Conservation (phyloP, 2,329 filamentous ascomycete species). For the Coniochaeta pulveracea region DNA sequence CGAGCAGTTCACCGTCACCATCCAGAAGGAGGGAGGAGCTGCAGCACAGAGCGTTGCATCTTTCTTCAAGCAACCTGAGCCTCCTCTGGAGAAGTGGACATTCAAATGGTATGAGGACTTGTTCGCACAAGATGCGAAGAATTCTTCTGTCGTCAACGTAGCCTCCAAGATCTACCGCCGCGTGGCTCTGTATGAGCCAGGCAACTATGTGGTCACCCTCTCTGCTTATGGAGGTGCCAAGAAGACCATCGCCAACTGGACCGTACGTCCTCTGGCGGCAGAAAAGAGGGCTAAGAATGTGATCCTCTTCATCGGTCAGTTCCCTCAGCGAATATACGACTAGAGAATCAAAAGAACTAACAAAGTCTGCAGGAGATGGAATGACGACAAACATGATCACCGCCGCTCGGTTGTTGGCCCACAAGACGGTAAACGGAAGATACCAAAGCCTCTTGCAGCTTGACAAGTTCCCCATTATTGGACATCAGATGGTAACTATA, state of each 20-base stretch:
- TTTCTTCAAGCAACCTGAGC: conserved; percentile 61
- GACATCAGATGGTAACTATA: conserved; percentile 61
- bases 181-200: conserved; percentile 66
- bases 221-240: conserved; percentile 62
- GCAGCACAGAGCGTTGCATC: conserved; percentile 42
- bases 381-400: conserved; percentile 72
- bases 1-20: conserved; percentile 63
- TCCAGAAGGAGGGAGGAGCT: conserved; percentile 51
- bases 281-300: conserved; percentile 75
- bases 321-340: neutral
- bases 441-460: conserved; percentile 67
- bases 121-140: conserved; percentile 61
- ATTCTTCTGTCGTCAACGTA: conserved; percentile 66
- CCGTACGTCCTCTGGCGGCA: conserved; percentile 58
- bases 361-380: conserved; percentile 28
- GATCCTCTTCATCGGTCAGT: conserved; percentile 70
- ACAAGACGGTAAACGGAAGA: conserved; percentile 75
- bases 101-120: conserved; percentile 81
- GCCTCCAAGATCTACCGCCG: conserved; percentile 68
- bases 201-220: conserved; percentile 66
- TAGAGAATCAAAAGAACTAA: neutral
- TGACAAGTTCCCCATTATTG: conserved; percentile 76
- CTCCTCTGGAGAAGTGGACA: conserved; percentile 67
- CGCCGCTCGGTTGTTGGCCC: conserved; percentile 68
- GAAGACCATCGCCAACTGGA: conserved; percentile 62